Base-by-base conservation (phyloP, 2,329 filamentous ascomycete genomes). In the Neonectria faginata region DNA sequence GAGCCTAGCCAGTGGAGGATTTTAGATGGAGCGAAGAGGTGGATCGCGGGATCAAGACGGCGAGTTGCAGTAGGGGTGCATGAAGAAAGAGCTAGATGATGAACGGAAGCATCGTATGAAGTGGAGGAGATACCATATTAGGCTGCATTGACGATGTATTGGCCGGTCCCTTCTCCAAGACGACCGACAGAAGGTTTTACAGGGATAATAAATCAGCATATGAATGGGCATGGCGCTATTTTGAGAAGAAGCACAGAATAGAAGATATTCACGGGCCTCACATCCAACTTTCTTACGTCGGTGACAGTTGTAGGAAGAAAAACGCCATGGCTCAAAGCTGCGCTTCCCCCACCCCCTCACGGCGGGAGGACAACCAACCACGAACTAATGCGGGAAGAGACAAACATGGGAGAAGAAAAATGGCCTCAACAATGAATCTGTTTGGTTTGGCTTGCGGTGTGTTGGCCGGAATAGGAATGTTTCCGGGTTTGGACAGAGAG, bases 71-170 rank as follows among this genome's bases (percentile, higher is more conserved):
- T 36, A n/a, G 27, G 18, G 29, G 3, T 20, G 10, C 5, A 7
- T 20, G 39, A 12, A 31, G 27, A 44, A 12, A 31, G 27, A 44
- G 5, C n/a, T 25, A 50, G 33, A 18, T 3, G 20, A 41, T 18
- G 36, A 41, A 20, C n/a, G 12, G 20, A 12, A 41, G 20, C 42
- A 57, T 39, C 4, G 22, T 16, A 29, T 27, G 25, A 16, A 48
- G 31, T 50, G 45, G 47, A 59, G 31, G 47, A 42, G 57, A 59
- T 59, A 52, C 57, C 45, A 41, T 42, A 53, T 11, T 27, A 33
- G 31, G 31, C 5, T 25, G 48, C 48, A 51, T 51, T 31, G 27
- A 50, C 16, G 18, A 7, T n/a, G 48, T 29, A 20, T 16, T 20
- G n/a, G 31, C 10, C n/a, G 29, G 29, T 16, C 14, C 29, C 27